These are phyloP conservation scores for Phytophthora tentaculata DNA, from an alignment of 352 stramenopile genomes.

Conservation along the genomic window DNA sequence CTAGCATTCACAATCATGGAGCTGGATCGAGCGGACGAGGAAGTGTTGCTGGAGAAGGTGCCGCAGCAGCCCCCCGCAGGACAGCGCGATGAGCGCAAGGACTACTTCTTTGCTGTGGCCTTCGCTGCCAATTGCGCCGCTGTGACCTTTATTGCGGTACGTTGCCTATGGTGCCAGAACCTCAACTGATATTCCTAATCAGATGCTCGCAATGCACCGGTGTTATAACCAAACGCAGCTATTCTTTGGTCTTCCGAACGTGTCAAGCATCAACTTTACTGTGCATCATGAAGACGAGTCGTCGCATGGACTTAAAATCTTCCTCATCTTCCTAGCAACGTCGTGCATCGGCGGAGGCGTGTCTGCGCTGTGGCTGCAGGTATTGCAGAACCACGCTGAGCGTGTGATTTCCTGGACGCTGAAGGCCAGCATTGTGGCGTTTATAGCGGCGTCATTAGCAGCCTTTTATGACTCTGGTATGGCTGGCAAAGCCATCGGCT, in stretches of 20 bases:
- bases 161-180: background rate
- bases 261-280: constrained; percentile 83
- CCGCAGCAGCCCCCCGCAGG: constrained; percentile 33
- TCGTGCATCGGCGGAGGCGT: constrained; percentile 68
- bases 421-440: constrained; percentile 61
- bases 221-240: constrained; percentile 40
- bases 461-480: constrained; percentile 77
- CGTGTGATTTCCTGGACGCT: constrained; percentile 80
- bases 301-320: constrained; percentile 80
- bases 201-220: background rate
- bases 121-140: constrained; percentile 69
- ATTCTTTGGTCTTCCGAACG: constrained; percentile 75
- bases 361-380: constrained; percentile 77
- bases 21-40: constrained; percentile 63
- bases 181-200: background rate
- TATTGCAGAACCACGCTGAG: constrained; percentile 76
- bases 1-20: constrained; percentile 50
- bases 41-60: constrained; percentile 68
- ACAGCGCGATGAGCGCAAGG: constrained; percentile 62
- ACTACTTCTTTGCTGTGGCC: constrained; percentile 66
- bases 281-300: constrained; percentile 57
- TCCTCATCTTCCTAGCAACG: constrained; percentile 71
- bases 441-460: constrained; percentile 52
- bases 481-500: constrained; percentile 80
- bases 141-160: constrained; percentile 67